Evolutionary conservation across 148 eudicot species (phyloP), one percentile per base, ranked within the genome.

Genomic region (Bassia scoparia): DNA sequence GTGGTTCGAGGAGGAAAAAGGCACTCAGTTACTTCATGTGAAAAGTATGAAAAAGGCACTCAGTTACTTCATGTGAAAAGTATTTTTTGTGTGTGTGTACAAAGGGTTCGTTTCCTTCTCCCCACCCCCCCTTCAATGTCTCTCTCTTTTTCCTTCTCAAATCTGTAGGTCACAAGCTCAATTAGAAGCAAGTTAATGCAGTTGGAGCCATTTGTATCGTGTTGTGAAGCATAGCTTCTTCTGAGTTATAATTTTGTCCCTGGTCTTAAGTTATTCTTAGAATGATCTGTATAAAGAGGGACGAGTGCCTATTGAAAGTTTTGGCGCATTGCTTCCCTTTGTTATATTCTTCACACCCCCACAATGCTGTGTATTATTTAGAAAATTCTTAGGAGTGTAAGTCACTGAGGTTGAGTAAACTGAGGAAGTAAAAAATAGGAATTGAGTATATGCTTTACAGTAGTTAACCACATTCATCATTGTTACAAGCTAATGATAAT

Each of bases 21-120:
- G 76, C 96, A 46, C 90, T 89, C 44, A 91, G 96, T 77, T 95
- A 95, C 81, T 95, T 95, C 86, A 89, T 95, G 98, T 95, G 83
- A 88, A 78, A 66, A 49, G 69, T 63, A 61, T 18, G 84, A 95
- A 88, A 86, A 85, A 72, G 75, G 76, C 96, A 46, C 90, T 89
- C 44, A 91, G 96, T 77, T 95, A 95, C 81, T 95, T 95, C 86
- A 89, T 95, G 98, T 95, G 83, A 88, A 78, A 66, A 49, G 69
- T 63, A 61, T 70, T 52, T 52, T 52, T 52, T 24, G 21, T 16
- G 3, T 16, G 68, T 73, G 74, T 75, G 78, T 78, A 77, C 78
- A 85, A 84, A 80, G 35, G 38, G 60, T 72, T 70, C 18, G 0
- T 4, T 61, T 44, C 53, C 52, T 35, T 44, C 64, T 37, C 23